A percentile compares a stretch with the other conserved stretches of the same genome.
Evolutionary conservation across 1,139 yeast genomes (phyloP).

Genomic region (Saccharomycopsis hybrid): DNA sequence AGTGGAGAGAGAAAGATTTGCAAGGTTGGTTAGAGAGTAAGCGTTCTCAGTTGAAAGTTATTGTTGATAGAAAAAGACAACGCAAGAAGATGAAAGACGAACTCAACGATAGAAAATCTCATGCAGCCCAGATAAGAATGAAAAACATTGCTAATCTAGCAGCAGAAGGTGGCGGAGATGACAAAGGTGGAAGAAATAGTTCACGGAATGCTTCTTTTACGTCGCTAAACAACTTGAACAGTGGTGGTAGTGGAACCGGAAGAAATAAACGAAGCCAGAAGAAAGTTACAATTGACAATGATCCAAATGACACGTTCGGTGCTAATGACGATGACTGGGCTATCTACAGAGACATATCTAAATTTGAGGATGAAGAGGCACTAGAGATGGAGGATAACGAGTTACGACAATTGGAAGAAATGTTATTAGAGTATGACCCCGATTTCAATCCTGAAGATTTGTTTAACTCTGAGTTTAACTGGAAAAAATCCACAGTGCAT

Average conservation of each 20-base stretch:
- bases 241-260: slow-evolving; percentile 26
- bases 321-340: slow-evolving; percentile 97
- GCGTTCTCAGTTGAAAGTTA: slow-evolving; percentile 50
- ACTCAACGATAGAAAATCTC: slow-evolving; percentile 80
- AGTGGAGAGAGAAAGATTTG: slow-evolving; percentile 72
- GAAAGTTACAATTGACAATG: slow-evolving; percentile 71
- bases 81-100: slow-evolving; percentile 68
- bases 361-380: slow-evolving; percentile 67
- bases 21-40: slow-evolving; percentile 75
- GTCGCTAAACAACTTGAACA: slow-evolving; percentile 32
- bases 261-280: slow-evolving; percentile 41
- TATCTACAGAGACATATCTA: slow-evolving; percentile 77
- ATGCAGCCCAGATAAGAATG: slow-evolving; percentile 91
- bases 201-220: slow-evolving; percentile 7
- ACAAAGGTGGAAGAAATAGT: not conserved
- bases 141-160: slow-evolving; percentile 85
- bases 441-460: slow-evolving; percentile 82
- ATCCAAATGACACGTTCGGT: slow-evolving; percentile 91
- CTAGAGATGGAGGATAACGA: slow-evolving; percentile 63
- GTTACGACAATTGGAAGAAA: slow-evolving; percentile 62
- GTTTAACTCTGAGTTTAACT: slow-evolving; percentile 74
- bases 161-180: too few species aligned
- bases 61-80: slow-evolving; percentile 58
- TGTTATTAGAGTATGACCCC: slow-evolving; percentile 75
- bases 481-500: slow-evolving; percentile 77